Evolutionary conservation across 1,284 basidiomycete species (phyloP).

Genomic region (Vanrija pseudolonga): DNA sequence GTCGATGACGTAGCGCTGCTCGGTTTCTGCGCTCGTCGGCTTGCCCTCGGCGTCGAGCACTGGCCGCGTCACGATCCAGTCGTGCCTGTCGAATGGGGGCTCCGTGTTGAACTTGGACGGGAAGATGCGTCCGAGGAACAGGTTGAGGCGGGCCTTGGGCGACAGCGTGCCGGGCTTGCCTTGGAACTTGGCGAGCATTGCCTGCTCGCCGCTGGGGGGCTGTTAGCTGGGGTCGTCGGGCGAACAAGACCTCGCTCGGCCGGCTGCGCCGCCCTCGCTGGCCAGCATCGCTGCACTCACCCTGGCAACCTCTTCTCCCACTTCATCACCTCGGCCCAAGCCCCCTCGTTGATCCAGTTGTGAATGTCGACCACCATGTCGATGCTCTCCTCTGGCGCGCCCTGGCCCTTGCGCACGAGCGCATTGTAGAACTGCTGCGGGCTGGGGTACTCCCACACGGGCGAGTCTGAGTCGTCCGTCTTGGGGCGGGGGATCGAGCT

Average conservation of each 20-base stretch:
- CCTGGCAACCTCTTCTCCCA: constrained; percentile 74
- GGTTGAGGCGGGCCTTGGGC: constrained; percentile 78
- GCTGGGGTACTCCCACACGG: constrained; percentile 91
- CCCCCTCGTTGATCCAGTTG: constrained; percentile 95
- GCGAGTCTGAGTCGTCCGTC: constrained; percentile 33
- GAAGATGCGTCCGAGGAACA: constrained; percentile 79
- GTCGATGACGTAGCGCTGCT: constrained; percentile 89
- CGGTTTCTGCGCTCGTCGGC: constrained; percentile 40
- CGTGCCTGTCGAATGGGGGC: constrained; percentile 97
- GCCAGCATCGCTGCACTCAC: no score
- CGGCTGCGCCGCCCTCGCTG: neutral
- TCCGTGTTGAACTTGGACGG: constrained; percentile 82
- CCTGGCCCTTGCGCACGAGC: constrained; percentile 93
- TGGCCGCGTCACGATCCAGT: constrained; percentile 85
- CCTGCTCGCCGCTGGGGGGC: constrained; percentile 49
- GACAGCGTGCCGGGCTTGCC: constrained; percentile 80
- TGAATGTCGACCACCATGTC: constrained; percentile 98
- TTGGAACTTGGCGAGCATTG: constrained; percentile 75
- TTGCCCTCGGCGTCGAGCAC: constrained; percentile 56
- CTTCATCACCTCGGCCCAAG: constrained; percentile 89
- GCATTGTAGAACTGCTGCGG: constrained; percentile 99
- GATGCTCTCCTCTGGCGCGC: constrained; percentile 93
- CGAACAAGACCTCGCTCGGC: neutral
- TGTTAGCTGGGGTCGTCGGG: neutral
- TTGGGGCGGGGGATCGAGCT: constrained; percentile 82